Evolutionary conservation across 176 grass and related monocot genomes (phyloP).

Genomic region (Aegilops longissima): DNA sequence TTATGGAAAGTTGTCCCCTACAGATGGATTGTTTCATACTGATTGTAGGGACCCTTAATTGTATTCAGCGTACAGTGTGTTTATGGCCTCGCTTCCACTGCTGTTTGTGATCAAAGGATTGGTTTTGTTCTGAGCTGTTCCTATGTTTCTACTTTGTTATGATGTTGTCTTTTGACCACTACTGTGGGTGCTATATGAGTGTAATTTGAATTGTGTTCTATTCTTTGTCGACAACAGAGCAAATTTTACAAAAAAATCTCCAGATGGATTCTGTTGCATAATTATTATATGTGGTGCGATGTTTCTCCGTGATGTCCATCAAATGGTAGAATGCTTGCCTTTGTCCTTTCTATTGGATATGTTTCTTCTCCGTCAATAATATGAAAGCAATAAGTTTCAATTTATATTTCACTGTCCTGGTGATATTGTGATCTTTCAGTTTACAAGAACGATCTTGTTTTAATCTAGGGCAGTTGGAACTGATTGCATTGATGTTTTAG

Average conservation of each 20-base stretch:
- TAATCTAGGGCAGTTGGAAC: background rate
- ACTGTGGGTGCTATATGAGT: background rate
- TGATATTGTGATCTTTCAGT: background rate
- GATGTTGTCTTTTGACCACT: background rate
- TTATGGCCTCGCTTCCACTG: slow-evolving; percentile 76
- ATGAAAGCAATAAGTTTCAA: background rate
- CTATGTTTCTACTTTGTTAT: slow-evolving; percentile 17
- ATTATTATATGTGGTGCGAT: background rate
- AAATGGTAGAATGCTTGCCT: background rate
- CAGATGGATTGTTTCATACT: background rate
- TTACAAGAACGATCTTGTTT: background rate
- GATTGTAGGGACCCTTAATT: slow-evolving; percentile 27
- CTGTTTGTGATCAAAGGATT: slow-evolving; percentile 26
- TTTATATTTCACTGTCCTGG: background rate
- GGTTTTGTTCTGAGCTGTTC: background rate
- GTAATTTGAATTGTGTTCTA: background rate
- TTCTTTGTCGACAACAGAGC: background rate
- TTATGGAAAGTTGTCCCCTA: background rate
- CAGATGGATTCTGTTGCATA: background rate
- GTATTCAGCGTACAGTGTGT: slow-evolving; percentile 65
- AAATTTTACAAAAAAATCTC: background rate
- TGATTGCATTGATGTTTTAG: background rate
- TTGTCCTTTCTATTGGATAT: background rate
- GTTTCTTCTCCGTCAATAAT: background rate
- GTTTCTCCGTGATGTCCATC: background rate